Conservation (phyloP, 768 basidiomycete genomes). For the Scleroderma bovista region DNA sequence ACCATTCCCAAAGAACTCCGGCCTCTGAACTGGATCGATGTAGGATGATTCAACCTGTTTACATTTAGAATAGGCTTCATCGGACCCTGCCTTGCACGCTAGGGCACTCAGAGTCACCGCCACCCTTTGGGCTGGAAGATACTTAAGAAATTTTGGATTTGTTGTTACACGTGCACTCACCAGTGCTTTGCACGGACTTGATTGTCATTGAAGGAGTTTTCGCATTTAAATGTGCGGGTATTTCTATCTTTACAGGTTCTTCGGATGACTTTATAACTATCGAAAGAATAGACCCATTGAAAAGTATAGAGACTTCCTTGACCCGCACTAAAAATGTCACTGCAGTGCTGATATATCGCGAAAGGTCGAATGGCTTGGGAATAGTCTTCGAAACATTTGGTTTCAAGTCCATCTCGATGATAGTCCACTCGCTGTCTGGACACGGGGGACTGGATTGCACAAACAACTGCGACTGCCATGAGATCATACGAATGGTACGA, state of each 20-base stretch:
- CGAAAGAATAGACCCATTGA: constrained; percentile 3
- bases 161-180: background rate
- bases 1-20: constrained; percentile 1
- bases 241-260: background rate
- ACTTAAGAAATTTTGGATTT: background rate
- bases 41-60: constrained; percentile 3
- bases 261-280: background rate
- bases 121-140: constrained; percentile 43
- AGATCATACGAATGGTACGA: background rate
- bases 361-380: constrained; percentile 41
- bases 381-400: constrained; percentile 32
- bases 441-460: background rate
- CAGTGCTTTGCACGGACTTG: background rate
- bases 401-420: constrained; percentile 42
- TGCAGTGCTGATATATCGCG: constrained; percentile 41
- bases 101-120: constrained; percentile 69
- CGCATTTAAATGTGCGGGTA: background rate
- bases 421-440: constrained; percentile 31
- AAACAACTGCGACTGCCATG: background rate
- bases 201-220: constrained; percentile 59
- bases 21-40: background rate
- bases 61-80: constrained; percentile 36
- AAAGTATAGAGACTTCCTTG: constrained; percentile 2
- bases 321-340: constrained; percentile 46
- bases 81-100: constrained; percentile 61